A percentile compares a stretch with the other conserved stretches of the same genome.
Conservation (phyloP, 2,329 filamentous ascomycete genomes). For the Phialophora chinensis region DNA sequence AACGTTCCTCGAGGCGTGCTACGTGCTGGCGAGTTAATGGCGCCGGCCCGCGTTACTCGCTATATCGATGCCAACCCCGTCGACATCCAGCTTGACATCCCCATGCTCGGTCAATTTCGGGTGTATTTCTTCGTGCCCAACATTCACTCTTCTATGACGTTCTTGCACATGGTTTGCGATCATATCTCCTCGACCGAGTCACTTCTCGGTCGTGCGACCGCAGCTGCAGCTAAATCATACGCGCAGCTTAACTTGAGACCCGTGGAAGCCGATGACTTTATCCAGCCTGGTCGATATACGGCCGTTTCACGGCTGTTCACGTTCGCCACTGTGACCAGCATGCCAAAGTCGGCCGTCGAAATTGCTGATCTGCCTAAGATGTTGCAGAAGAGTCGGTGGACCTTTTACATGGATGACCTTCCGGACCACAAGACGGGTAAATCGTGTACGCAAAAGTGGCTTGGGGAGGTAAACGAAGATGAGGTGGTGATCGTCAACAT, state of each 20-base stretch:
- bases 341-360: background rate
- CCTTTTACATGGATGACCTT: background rate
- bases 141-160: constrained; percentile 60
- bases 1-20: constrained; percentile 41
- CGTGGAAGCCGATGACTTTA: background rate
- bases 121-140: constrained; percentile 74
- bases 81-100: constrained; percentile 77
- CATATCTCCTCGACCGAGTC: constrained; percentile 59
- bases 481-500: background rate
- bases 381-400: background rate
- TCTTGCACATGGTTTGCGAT: constrained; percentile 65
- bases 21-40: constrained; percentile 55
- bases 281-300: background rate
- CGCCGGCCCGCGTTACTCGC: constrained; percentile 73
- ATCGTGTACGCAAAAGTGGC: background rate
- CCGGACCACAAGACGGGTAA: background rate
- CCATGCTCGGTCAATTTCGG: constrained; percentile 76
- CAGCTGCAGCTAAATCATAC: background rate
- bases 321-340: background rate
- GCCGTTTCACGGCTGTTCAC: background rate
- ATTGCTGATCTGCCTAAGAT: background rate
- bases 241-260: background rate
- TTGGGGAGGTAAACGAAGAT: background rate
- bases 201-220: constrained; percentile 62
- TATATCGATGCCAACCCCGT: constrained; percentile 80